Base-by-base conservation (phyloP, 768 basidiomycete species). In the Grammothele lineata region DNA sequence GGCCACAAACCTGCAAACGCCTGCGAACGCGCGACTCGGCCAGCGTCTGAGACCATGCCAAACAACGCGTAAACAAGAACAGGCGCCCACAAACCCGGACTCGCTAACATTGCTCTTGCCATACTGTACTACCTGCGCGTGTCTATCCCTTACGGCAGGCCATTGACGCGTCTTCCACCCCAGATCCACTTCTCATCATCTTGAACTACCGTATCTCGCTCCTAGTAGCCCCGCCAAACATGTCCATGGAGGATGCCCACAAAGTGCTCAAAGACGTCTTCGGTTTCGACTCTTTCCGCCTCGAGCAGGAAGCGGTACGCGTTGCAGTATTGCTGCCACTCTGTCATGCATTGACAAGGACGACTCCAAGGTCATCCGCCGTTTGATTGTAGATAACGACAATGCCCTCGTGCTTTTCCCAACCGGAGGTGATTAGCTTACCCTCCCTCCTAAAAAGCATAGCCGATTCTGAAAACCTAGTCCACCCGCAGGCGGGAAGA, bases 351-450 rank as follows among this genome's bases (percentile, higher is more conserved):
- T 39, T 23, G 5, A 26, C 26, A 21, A 14, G 15, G n/a, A 15
- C 5, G 43, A 14, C 11, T 27, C 42, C 5, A 38, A 68, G 64
- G 70, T 70, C 22, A 65, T 75, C 22, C 51, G 60, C 8, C 62
- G 69, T 3, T 57, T 75, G 1, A 24, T 75, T 1, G 70, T 66
- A 17, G 59, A 71, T 2, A 63, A 69, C 25, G 62, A 71, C 18
- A 73, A 71, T 43, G 66, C 70, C 0, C 65, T 76, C 1, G 72
- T 70, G 3, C 48, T 73, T 6, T 70, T 65, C 44, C 72, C 72
- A 1, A 73, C 72, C 18, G 71, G 71, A 51, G 67, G 57, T 61
- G 39, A 26, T 44, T 50, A 33, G 33, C 2, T 17, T 15, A 21
- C 22, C n/a, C n/a, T n/a, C n/a, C n/a, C n/a, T n/a, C n/a, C n/a